Evolutionary conservation across 371 early-diverging fungal species (phyloP), one percentile per base, ranked within the genome.

Genomic region (Choanephora cucurbitarum): DNA sequence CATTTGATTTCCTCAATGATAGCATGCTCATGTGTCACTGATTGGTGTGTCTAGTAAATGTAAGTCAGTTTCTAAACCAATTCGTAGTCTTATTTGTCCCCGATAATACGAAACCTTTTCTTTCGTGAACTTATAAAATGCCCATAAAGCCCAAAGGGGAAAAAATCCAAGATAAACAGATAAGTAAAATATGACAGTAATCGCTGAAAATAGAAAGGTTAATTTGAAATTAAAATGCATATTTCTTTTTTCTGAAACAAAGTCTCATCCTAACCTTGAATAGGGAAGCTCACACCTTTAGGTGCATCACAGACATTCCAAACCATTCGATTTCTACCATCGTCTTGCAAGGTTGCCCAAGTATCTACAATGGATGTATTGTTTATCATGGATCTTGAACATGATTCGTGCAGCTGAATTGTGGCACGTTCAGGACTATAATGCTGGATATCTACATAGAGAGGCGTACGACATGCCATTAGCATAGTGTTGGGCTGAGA

Each of bases 281-380:
- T 50, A 54, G 69, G 67, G 69, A 66, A 58, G 33, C 13, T 18
- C 58, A 71, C 59, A 45, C 70, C 64, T 32, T 52, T 37, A 48
- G 73, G 47, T 55, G 69, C 53, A 43, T 48, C 37, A 60, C 82
- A 64, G 58, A 80, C 49, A 56, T 70, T 58, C 66, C 73, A 77
- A 53, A 81, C 24, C 65, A 58, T 11, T 21, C 37, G 28, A 28
- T 7, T 34, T 17, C 39, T 8, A 23, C 15, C 23, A 2, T 19
- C 17, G 18, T 2, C 49, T 22, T 1, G 46, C 33, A 39, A 17
- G 42, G 48, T 47, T 18, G 62, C 57, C 76, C 78, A 77, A 4
- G 73, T 73, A 14, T 49, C 5, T 10, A 13, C 22, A 15, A 53
- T 53, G 2, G 64, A 61, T 5, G 55, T 5, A 24, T 56, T 41